Evolutionary conservation across 2,329 filamentous ascomycete genomes (phyloP), one percentile per base, ranked within the genome.

Genomic region (Mollisiaceae sp.): DNA sequence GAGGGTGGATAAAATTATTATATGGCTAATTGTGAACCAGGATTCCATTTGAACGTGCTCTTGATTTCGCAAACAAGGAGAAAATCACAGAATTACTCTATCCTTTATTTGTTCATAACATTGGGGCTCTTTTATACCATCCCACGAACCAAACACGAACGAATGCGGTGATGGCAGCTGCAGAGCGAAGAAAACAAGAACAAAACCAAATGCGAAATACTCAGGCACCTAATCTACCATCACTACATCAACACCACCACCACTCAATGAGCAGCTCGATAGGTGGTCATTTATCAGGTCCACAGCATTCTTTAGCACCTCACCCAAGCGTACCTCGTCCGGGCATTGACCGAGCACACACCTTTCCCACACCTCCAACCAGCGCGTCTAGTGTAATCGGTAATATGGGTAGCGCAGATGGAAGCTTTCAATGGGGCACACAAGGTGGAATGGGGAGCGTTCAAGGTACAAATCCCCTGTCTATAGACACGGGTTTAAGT

Each of bases 41-140:
- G 94, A 99, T 99, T 75, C 95, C 95, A 1, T 98, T 97, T 74
- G 95, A 98, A 73, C 90, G 95, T 71, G 95, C 95, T n/a, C 82
- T 99, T 62, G 95, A 98, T 74, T 98, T 99, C 77, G 95, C 95
- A 70, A 99, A 99, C 82, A 98, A 97, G 85, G 95, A 99, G 80
- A 98, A 98, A 82, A 99, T 98, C 70, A 98, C 95, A 0, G 94
- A 98, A 79, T 82, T 94, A 57, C 82, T 98, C 62, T 99, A 98
- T 78, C 95, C 95, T 60, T 83, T 99, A 58, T 99, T 99, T 77
- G 95, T 98, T 45, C 94, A 98, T 79, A 97, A 98, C 79, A 98
- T 98, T 76, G 93, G 93, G 66, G 91, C 93, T 65, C 84, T 98
- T 70, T 86, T 98, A 59, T 98, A 97, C 78, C 94, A 98, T 77